Base-by-base conservation (phyloP, 2,329 filamentous ascomycete genomes). In the Alternaria angustiovoidea region DNA sequence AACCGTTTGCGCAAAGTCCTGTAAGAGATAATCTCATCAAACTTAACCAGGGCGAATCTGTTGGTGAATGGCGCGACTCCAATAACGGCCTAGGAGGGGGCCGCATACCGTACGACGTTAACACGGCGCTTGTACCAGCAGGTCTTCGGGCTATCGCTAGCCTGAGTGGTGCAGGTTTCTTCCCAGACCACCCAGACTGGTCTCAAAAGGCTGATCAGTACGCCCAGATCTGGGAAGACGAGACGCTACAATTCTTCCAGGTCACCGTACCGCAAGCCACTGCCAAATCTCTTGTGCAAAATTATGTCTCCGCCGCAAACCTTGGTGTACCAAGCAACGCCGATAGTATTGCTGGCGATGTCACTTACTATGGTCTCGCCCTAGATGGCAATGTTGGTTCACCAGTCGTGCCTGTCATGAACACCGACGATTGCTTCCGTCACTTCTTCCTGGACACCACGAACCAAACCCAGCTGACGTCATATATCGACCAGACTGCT, bases 61-160 rank as follows among this genome's bases (percentile, higher is more conserved):
- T 89, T 0, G 88, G 88, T 0, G 78, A 90, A 70, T 90, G 88
- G 88, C 81, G 88, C 48, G 88, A 90, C 63, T 87, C 84, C 16
- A 82, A 78, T 1, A 85, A 84, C 51, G 87, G 88, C 14, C 79
- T 90, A 14, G 88, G 86, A 1, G 86, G 86, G 34, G 88, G 86
- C 2, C 81, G 85, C 0, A 86, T 89, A n/a, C 87, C 88, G 0
- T 90, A 87, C 68, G 84, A 89, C 62, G 87, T 90, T 24, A 90
- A 90, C 66, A 86, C 86, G 0, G 88, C 86, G 1, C 79, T 90
- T 0, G 85, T 85, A 0, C 88, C 88, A 0, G 87, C 88, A 2
- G 87, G 85, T 2, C 80, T 90, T 0, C 81, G 85, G 11, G 83
- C 87, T 2, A 88, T 90, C 38, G 82, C 84, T 2, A 78, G 80